Evolutionary conservation across 2,329 filamentous ascomycete genomes (phyloP).

Genomic region (Alternaria novae-zelandiae): DNA sequence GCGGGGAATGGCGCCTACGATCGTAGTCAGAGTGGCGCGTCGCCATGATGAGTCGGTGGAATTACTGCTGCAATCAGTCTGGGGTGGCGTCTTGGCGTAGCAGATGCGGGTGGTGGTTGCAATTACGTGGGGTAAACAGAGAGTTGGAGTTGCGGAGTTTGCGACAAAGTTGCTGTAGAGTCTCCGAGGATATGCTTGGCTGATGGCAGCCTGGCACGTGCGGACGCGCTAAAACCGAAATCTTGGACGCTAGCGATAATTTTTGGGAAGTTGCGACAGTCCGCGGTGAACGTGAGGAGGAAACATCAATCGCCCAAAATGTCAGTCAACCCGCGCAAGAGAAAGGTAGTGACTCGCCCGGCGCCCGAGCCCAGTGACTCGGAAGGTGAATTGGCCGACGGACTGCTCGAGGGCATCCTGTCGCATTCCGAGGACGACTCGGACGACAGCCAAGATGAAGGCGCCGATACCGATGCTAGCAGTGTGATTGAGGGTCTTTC

Average conservation of each 20-base stretch:
- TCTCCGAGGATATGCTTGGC: slow-evolving; percentile 11
- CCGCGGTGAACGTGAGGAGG: slow-evolving; percentile 4
- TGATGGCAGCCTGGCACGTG: slow-evolving; percentile 16
- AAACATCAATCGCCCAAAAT: slow-evolving; percentile 22
- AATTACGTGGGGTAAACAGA: slow-evolving; percentile 3
- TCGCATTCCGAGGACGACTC: slow-evolving; percentile 52
- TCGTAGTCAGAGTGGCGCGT: slow-evolving; percentile 72
- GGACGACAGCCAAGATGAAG: slow-evolving; percentile 30
- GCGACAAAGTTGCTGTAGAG: neutral
- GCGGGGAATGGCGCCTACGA: slow-evolving; percentile 47
- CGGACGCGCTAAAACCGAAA: slow-evolving; percentile 25
- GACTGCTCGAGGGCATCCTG: slow-evolving; percentile 51
- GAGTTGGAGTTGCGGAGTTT: neutral
- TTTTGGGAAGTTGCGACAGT: slow-evolving; percentile 24
- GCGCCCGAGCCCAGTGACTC: slow-evolving; percentile 36
- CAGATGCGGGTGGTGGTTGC: neutral
- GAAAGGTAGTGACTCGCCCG: slow-evolving; percentile 51
- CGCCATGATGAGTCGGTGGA: slow-evolving; percentile 43
- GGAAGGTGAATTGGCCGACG: slow-evolving; percentile 47
- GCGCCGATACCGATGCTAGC: slow-evolving; percentile 39
- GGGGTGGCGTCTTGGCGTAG: slow-evolving; percentile 3
- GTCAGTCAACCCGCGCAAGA: slow-evolving; percentile 58
- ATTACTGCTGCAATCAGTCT: slow-evolving; percentile 28
- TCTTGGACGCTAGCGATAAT: slow-evolving; percentile 29
- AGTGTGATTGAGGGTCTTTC: slow-evolving; percentile 42